Percentiles rank a stretch among this genome's conserved stretches.
Evolutionary conservation across 2,329 filamentous ascomycete genomes (phyloP).

Genomic region (Cytospora paraplurivora): DNA sequence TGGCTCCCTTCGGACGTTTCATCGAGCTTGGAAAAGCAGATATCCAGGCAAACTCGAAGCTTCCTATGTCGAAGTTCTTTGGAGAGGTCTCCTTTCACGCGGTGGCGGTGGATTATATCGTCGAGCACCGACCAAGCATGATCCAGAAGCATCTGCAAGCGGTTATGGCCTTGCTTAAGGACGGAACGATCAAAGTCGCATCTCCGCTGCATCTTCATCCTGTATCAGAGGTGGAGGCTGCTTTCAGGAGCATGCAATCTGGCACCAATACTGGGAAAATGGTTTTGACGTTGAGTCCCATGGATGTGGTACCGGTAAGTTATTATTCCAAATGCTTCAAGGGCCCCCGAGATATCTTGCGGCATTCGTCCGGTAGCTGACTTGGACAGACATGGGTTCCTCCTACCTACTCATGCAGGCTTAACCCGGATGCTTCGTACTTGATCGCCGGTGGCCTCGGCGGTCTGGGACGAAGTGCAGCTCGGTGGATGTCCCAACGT

Average conservation of each 20-base stretch:
- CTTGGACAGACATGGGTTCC: slow-evolving; percentile 31
- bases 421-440: not conserved
- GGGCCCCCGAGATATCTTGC: not conserved
- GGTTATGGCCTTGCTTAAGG: not conserved
- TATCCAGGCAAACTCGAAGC: slow-evolving; percentile 34
- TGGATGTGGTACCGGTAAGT: too few species aligned
- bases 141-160: slow-evolving; percentile 5
- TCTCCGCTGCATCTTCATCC: too few species aligned
- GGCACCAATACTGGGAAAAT: too few species aligned
- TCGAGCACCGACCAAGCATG: too few species aligned
- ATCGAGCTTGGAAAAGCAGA: slow-evolving; percentile 18
- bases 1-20: slow-evolving; percentile 12
- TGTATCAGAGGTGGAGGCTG: too few species aligned
- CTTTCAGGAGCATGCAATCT: too few species aligned
- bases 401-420: slow-evolving; percentile 29
- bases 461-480: not conserved
- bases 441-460: slow-evolving; percentile 8
- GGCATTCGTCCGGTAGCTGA: not conserved
- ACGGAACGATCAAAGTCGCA: too few species aligned
- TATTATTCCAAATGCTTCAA: too few species aligned
- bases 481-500: slow-evolving; percentile 4
- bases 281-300: too few species aligned
- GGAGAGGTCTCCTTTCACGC: slow-evolving; percentile 33
- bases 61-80: slow-evolving; percentile 39
- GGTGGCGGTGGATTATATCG: slow-evolving; percentile 34